Conservation (phyloP, 1,139 yeast species). For the Blastobotrys illinoisensis region DNA sequence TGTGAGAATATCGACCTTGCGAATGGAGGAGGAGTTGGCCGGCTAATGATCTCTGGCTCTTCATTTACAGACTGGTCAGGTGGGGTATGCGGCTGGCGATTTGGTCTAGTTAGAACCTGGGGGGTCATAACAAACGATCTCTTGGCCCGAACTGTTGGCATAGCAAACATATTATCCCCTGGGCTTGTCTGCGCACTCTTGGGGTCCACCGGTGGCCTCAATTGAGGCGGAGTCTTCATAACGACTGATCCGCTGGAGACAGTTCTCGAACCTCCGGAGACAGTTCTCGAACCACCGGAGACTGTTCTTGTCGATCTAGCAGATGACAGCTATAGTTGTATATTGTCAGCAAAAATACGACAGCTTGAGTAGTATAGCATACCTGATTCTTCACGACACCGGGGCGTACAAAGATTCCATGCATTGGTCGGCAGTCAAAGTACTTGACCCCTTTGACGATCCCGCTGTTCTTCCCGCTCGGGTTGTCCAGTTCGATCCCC, state of each 20-base stretch:
- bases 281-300: neutral
- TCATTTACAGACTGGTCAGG: neutral
- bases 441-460: slow-evolving; percentile 58
- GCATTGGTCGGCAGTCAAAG: slow-evolving; percentile 43
- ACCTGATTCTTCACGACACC: slow-evolving; percentile 15
- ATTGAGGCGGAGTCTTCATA: neutral
- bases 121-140: neutral
- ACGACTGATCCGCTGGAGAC: neutral
- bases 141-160: neutral
- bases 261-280: too few relatives aligned
- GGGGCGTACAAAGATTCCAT: slow-evolving; percentile 44
- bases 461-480: slow-evolving; percentile 78
- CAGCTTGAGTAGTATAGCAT: neutral
- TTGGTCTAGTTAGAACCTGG: neutral
- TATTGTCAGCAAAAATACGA: neutral
- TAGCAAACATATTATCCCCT: neutral
- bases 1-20: neutral
- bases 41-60: neutral
- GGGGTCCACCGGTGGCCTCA: neutral
- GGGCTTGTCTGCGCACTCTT: neutral
- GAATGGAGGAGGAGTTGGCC: neutral
- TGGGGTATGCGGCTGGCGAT: neutral
- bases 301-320: neutral
- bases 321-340: neutral
- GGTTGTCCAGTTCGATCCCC: slow-evolving; percentile 64